phyloP scores from a whole-genome alignment of 1,284 basidiomycete species.

The Taiwanofungus camphoratus region DNA sequence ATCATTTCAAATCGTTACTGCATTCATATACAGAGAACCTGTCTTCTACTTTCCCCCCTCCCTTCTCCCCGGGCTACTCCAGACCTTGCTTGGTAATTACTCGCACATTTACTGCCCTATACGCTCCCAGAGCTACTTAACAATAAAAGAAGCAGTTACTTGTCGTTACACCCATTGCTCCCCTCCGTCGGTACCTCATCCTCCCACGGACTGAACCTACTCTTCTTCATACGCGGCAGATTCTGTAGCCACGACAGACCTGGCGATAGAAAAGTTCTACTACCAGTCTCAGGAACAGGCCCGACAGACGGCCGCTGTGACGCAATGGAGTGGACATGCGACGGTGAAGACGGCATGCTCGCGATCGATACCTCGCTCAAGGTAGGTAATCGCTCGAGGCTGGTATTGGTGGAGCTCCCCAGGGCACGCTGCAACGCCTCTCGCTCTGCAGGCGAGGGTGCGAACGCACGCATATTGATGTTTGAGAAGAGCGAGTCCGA shows the following conservation, averaged over 20 bases:
- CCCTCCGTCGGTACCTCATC: constrained; percentile 19
- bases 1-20: constrained; percentile 22
- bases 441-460: constrained; percentile 76
- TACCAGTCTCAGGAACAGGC: constrained; percentile 7
- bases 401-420: constrained; percentile 61
- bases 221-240: constrained; percentile 27
- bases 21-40: constrained; percentile 7
- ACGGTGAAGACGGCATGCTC: constrained; percentile 59
- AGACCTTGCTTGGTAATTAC: too few species aligned
- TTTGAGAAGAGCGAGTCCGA: constrained; percentile 40
- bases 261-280: constrained; percentile 19
- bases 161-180: constrained; percentile 11
- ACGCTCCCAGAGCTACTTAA: constrained; percentile 13
- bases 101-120: not conserved
- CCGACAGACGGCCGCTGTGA: constrained; percentile 10
- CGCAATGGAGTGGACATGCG: constrained; percentile 36
- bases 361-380: constrained; percentile 54
- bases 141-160: not conserved
- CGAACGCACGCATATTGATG: constrained; percentile 62
- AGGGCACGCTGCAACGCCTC: constrained; percentile 69
- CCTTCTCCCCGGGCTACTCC: not conserved
- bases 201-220: constrained; percentile 34
- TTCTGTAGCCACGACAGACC: constrained; percentile 28
- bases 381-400: constrained; percentile 68
- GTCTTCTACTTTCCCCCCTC: constrained; percentile 1